Evolutionary conservation across 2,329 filamentous ascomycete genomes (phyloP).

Genomic region (Plenodomus tracheiphilus): DNA sequence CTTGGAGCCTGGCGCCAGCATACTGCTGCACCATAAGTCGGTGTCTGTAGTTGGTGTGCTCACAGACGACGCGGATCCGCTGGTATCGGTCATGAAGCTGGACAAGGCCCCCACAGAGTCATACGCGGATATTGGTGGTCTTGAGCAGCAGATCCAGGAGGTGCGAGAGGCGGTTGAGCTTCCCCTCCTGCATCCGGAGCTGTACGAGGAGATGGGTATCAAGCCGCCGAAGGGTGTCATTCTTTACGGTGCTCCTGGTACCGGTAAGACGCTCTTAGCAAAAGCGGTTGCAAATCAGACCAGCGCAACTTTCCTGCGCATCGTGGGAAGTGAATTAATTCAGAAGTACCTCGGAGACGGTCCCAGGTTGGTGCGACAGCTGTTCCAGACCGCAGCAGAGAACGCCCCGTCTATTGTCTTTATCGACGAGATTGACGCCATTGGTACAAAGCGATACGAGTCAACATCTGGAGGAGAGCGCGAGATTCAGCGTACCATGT

Average conservation of each 20-base stretch:
- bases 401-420: slow-evolving; percentile 97
- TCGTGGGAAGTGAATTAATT: slow-evolving; percentile 95
- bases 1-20: slow-evolving; percentile 91
- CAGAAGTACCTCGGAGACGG: slow-evolving; percentile 99
- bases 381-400: slow-evolving; percentile 94
- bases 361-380: slow-evolving; percentile 88
- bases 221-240: slow-evolving; percentile 99
- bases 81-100: slow-evolving; percentile 98
- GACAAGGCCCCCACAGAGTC: slow-evolving; percentile 98
- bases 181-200: slow-evolving; percentile 89
- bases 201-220: slow-evolving; percentile 99
- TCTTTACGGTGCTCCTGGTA: slow-evolving; percentile 94
- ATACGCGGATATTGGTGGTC: slow-evolving; percentile 96
- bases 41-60: slow-evolving; percentile 97
- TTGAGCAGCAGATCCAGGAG: slow-evolving; percentile 95
- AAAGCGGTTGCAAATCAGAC: slow-evolving; percentile 99
- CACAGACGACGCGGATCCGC: slow-evolving; percentile 92
- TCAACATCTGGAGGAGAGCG: slow-evolving; percentile 95
- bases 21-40: slow-evolving; percentile 94
- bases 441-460: slow-evolving; percentile 98
- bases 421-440: slow-evolving; percentile 98
- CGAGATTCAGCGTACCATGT: slow-evolving; percentile 97
- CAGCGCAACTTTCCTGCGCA: slow-evolving; percentile 96
- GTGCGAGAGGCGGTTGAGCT: slow-evolving; percentile 96
- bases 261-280: slow-evolving; percentile 92